Base-by-base conservation (phyloP, 2,329 filamentous ascomycete species). In the Trichophyton rubrum region DNA sequence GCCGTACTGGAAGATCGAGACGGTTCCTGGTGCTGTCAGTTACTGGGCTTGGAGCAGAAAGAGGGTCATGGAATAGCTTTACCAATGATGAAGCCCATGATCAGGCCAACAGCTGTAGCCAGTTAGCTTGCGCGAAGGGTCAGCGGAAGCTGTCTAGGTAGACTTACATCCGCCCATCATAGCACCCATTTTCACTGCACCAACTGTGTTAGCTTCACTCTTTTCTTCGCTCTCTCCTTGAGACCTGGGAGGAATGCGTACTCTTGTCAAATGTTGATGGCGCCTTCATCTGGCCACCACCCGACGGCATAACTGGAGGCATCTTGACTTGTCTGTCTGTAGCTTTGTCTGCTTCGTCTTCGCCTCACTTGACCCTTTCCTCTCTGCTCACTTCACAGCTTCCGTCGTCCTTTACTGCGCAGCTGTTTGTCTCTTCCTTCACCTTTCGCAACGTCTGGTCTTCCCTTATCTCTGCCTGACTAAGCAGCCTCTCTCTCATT, bases 81-180 rank as follows among this genome's bases (percentile, higher is more conserved):
- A 95, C 92, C 93, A 68, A 93, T 96, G 69, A 99, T 95, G 79
- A 99, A 97, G 65, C 93, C 93, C 77, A 99, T 96, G 72, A 96
- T 96, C 59, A 89, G 80, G 64, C 93, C 93, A 64, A 99, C 93
- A 75, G 90, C 93, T 97, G 68, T 62, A 22, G 58, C 22, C 4
- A 63, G 47, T 62, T 41, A 47, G 62, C 13, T 33, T 35, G 33
- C 33, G 11, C 9, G 9, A 35, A 35, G 9, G 9, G 11, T 35
- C 33, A 35, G 11, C 33, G 27, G 11, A 7, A 30, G 30, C 1
- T 17, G 17, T 4, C 56, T 7, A 22, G 24, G 7, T 6, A 47
- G 59, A 61, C 90, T 70, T 88, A 97, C 92, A 95, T 73, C 90
- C 89, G 68, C 93, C 93, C 90, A 97, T 97, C 86, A 99, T 86